Evolutionary conservation across 495 filamentous ascomycete genomes (phyloP), one percentile per base, ranked within the genome.

Genomic region (Mytilinidion resinicola): DNA sequence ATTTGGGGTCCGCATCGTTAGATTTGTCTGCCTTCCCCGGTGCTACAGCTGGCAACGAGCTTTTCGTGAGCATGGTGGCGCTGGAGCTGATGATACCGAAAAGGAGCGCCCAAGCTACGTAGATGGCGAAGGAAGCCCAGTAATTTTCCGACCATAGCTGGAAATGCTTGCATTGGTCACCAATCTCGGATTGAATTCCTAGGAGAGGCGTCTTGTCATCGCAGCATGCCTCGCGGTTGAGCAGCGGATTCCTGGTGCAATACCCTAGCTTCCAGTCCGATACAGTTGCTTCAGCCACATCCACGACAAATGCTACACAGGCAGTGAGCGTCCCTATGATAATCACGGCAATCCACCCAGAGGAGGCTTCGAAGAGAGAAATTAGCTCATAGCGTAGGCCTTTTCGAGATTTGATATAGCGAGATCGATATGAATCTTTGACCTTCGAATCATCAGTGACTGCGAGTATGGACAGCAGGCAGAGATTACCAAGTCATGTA

Each of bases 191-290:
- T 9, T 53, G 43, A 11, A 54, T 35, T 4, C 63, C 55, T 6
- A 75, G 55, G 9, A 74, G 58, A 9, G 68, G 66, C 25, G 66
- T 69, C 36, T 65, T 67, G 14, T 63, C 62, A 25, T 48, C 64
- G 58, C 78, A 81, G 63, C 80, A 83, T 14, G 62, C 67, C 66
- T 79, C 76, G 25, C 77, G 69, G 34, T 67, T 78, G 21, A 70
- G 65, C n/a, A 81, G 66, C 2, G 67, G 56, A 54, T 81, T 81
- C 8, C 56, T 64, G 17, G 57, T 66, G 66, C 80, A 83, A 56
- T 78, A 78, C 36, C 80, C 80, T 20, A 76, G 53, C 59, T 83
- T 83, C 67, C 73, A 77, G 63, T 82, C 80, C n/a, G 73, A 76
- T 36, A 81, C 67, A 11, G 76, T 78, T 19, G 77, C 79, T 64